These are phyloP conservation scores for Meyerozyma carpophila DNA, from an alignment of 1,139 yeast genomes.

Conservation along the genomic window DNA sequence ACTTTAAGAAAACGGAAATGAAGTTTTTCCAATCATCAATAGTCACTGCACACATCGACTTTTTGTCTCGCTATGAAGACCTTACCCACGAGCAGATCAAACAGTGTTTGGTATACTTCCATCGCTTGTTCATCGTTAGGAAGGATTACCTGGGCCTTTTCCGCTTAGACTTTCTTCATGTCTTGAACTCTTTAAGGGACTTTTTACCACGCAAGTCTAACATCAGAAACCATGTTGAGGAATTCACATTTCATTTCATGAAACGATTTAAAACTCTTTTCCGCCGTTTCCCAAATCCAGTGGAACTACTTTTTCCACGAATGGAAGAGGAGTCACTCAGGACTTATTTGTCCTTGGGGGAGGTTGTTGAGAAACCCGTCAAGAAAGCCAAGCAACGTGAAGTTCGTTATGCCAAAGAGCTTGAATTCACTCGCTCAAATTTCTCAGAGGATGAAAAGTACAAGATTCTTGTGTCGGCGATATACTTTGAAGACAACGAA, in stretches of 20 bases:
- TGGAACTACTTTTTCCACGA: slow-evolving; percentile 68
- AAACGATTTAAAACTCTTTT: slow-evolving; percentile 48
- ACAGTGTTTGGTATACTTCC: slow-evolving; percentile 64
- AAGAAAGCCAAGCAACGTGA: slow-evolving; percentile 10
- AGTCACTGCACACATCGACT: slow-evolving; percentile 49
- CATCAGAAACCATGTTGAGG: slow-evolving; percentile 55
- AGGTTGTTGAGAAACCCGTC: slow-evolving; percentile 26
- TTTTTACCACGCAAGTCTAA: slow-evolving; percentile 28
- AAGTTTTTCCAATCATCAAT: slow-evolving; percentile 37
- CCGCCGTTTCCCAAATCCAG: slow-evolving; percentile 51
- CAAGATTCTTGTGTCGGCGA: slow-evolving; percentile 44
- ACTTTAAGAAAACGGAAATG: slow-evolving; percentile 37
- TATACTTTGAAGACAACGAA: slow-evolving; percentile 41
- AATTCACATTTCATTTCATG: slow-evolving; percentile 65
- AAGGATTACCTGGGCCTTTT: slow-evolving; percentile 59
- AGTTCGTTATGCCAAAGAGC: slow-evolving; percentile 27
- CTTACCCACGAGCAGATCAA: slow-evolving; percentile 57
- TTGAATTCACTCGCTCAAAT: slow-evolving; percentile 32
- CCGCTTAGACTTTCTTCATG: slow-evolving; percentile 67
- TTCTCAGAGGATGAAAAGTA: slow-evolving; percentile 32
- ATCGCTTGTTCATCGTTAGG: slow-evolving; percentile 58
- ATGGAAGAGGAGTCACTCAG: slow-evolving; percentile 39
- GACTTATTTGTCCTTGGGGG: slow-evolving; percentile 48
- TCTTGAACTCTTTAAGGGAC: slow-evolving; percentile 26
- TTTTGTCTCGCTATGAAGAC: slow-evolving; percentile 54